These are phyloP conservation scores for Gnomoniopsis smithogilvyi DNA, from an alignment of 2,329 filamentous ascomycete genomes.

Conservation along the genomic window DNA sequence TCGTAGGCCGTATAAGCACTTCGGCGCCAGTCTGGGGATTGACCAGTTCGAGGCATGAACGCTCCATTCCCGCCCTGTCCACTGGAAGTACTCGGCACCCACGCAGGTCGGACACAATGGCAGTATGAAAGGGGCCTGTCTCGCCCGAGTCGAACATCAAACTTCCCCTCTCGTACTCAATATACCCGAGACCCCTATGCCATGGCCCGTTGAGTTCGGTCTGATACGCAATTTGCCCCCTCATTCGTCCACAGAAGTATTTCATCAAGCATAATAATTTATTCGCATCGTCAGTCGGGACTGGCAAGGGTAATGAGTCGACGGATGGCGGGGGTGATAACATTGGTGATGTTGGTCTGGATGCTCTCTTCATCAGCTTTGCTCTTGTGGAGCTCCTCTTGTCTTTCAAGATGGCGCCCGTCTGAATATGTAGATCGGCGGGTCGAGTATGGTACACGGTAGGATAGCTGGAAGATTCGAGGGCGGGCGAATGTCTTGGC, in stretches of 20 bases:
- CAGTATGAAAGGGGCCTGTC: conserved; percentile 60
- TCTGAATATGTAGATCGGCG: conserved; percentile 33
- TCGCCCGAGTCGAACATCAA: conserved; percentile 73
- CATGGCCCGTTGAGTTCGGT: conserved; percentile 59
- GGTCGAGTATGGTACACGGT: conserved; percentile 32
- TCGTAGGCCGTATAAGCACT: conserved; percentile 62
- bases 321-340: conserved; percentile 53
- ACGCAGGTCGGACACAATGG: conserved; percentile 69
- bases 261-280: conserved; percentile 75
- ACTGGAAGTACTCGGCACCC: conserved; percentile 66
- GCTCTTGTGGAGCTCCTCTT: conserved; percentile 44
- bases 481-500: conserved; percentile 37
- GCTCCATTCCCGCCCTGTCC: conserved; percentile 44
- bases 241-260: conserved; percentile 74
- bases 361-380: conserved; percentile 53
- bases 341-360: conserved; percentile 56
- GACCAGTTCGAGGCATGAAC: conserved; percentile 51
- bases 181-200: conserved; percentile 70
- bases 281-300: conserved; percentile 65
- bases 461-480: conserved; percentile 41
- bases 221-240: conserved; percentile 72
- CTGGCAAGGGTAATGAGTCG: conserved; percentile 57
- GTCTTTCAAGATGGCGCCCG: conserved; percentile 35
- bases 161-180: conserved; percentile 72
- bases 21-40: conserved; percentile 54